These are phyloP conservation scores for Crithidia brevicula DNA, from an alignment of 208 protist species.

Conservation along the genomic window DNA sequence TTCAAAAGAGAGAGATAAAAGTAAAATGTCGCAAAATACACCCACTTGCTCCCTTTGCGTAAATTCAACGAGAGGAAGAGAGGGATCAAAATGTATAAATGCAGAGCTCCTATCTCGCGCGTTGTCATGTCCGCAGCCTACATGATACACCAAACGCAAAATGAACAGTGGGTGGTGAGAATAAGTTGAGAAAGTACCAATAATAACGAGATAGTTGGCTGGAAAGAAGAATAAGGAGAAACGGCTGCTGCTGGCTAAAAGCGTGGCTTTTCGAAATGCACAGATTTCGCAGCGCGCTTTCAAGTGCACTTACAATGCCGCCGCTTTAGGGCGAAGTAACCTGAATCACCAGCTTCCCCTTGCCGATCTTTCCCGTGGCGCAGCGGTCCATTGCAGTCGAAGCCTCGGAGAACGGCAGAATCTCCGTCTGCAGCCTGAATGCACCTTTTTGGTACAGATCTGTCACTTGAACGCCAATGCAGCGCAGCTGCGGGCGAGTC, in stretches of 20 bases:
- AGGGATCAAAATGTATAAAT: not conserved
- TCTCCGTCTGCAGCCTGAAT: conserved; percentile 36
- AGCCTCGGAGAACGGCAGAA: conserved; percentile 30
- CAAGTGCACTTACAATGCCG: too few species aligned
- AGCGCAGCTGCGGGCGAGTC: conserved; percentile 43
- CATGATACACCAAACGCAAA: too few species aligned
- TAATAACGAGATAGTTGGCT: too few species aligned
- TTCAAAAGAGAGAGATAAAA: too few species aligned
- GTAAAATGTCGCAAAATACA: too few species aligned
- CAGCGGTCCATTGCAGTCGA: conserved; percentile 27
- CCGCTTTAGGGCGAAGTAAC: conserved; percentile 15
- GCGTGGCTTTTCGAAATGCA: too few species aligned
- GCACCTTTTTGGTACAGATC: conserved; percentile 49
- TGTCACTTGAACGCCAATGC: conserved; percentile 33
- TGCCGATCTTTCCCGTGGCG: conserved; percentile 17
- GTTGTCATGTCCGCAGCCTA: too few species aligned
- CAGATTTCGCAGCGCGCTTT: too few species aligned
- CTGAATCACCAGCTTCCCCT: conserved; percentile 28
- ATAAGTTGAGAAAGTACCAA: not conserved
- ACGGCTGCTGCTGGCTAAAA: too few species aligned
- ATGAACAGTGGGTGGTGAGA: conserved; percentile 1
- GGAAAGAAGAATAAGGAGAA: not conserved
- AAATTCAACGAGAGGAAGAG: too few species aligned
- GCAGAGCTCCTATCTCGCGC: not conserved
- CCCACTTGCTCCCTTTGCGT: too few species aligned